Evolutionary conservation across 2,329 filamentous ascomycete species (phyloP).

Genomic region (Cladorrhinum sp.): DNA sequence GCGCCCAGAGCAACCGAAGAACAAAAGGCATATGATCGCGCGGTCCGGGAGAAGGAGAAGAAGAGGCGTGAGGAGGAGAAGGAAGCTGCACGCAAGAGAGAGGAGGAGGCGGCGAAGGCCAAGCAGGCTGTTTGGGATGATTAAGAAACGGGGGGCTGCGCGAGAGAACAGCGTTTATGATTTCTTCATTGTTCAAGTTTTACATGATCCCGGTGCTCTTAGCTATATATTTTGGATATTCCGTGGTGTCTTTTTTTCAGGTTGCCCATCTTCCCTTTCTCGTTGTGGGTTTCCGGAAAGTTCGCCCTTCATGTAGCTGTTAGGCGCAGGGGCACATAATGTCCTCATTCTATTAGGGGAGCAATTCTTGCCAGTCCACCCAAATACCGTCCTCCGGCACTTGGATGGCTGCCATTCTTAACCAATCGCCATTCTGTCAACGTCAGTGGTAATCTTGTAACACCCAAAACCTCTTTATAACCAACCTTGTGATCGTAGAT

Average conservation of each 20-base stretch:
- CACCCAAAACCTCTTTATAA: neutral
- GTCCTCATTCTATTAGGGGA: too few species aligned
- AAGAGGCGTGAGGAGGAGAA: conserved; percentile 71
- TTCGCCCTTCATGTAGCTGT: too few species aligned
- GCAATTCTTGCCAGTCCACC: too few species aligned
- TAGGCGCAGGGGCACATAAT: too few species aligned
- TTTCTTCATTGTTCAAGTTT: neutral
- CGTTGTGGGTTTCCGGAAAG: too few species aligned
- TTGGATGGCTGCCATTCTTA: neutral
- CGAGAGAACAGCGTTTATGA: neutral
- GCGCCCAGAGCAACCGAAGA: conserved; percentile 82
- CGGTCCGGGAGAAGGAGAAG: conserved; percentile 79
- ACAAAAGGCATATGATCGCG: conserved; percentile 80
- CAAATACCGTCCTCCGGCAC: neutral
- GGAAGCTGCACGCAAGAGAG: conserved; percentile 57
- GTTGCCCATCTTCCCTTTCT: too few species aligned
- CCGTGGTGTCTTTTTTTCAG: too few species aligned
- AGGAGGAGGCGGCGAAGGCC: conserved; percentile 68
- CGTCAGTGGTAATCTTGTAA: neutral
- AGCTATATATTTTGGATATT: neutral
- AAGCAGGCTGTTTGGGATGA: conserved; percentile 87
- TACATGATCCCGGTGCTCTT: neutral
- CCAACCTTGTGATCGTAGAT: neutral
- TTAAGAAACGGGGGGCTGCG: conserved; percentile 50
- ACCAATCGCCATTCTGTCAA: neutral